Evolutionary conservation across 495 filamentous ascomycete genomes (phyloP), one percentile per base, ranked within the genome.

Genomic region (Recurvomyces mirabilis): DNA sequence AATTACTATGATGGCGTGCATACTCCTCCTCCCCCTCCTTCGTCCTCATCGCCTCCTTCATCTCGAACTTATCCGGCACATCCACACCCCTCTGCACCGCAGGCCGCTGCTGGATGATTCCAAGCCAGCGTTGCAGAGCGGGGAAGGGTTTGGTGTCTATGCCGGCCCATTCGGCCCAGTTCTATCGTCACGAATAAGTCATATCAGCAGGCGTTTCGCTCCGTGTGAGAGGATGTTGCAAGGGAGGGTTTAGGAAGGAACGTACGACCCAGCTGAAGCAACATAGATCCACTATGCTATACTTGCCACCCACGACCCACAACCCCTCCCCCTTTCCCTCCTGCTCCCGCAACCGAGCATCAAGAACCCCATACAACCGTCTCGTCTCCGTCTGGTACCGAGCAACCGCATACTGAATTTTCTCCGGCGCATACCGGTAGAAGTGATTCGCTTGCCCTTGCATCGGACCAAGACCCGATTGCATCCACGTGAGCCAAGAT

Each of bases 371-470:
- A 60, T 87, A 91, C 15, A 93, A 67, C 0, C 86, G 74, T n/a
- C 74, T 71, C 1, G 80, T 79, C 65, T 93, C 85, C 43, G 77
- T 79, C 47, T 68, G 65, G 62, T 89, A 93, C 14, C 85, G 74
- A 41, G 78, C 74, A 47, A 88, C 49, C 25, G 76, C 83, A 62
- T 93, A 93, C 48, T 79, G 67, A 54, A 91, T 86, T 63, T 75
- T 84, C 59, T 85, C 81, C 4, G 86, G 82, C 11, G 86, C 84
- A 48, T 87, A 91, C 57, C 83, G 75, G 30, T 60, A 64, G 61
- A 91, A 93, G 59, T 93, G 86, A 62, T 89, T 88, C 7, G 86
- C 77, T 57, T 82, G 10, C 82, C 43, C 43, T 56, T 93, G 84
- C 84, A 88, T 89, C 15, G 85, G 85, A 3, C 84, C 85, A 7